Conservation (phyloP, 257 asterid genomes). For the Cordia subcordata region DNA sequence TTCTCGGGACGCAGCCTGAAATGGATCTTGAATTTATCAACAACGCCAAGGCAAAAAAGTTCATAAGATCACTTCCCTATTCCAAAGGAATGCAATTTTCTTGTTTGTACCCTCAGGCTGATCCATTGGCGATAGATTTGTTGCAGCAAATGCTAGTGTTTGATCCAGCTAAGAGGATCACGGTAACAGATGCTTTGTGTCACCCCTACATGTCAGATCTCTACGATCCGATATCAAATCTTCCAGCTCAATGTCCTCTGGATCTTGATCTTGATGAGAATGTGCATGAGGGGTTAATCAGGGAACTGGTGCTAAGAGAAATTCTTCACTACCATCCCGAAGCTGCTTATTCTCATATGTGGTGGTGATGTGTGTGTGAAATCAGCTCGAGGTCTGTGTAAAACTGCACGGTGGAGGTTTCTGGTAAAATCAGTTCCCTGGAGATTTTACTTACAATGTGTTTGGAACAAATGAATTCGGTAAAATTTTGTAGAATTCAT, state of each 20-base stretch:
- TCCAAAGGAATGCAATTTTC: slow-evolving; percentile 33
- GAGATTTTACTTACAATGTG: too few species aligned
- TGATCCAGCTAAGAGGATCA: slow-evolving; percentile 36
- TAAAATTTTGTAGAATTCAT: too few species aligned
- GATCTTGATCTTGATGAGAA: slow-evolving; percentile 34
- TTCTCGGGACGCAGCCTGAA: slow-evolving; percentile 36
- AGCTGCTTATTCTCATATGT: slow-evolving; percentile 11
- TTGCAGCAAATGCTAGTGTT: slow-evolving; percentile 33
- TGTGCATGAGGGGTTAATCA: slow-evolving; percentile 29
- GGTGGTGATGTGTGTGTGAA: background rate
- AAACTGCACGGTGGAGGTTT: too few species aligned
- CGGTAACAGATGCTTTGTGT: slow-evolving; percentile 36
- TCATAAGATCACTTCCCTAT: slow-evolving; percentile 31
- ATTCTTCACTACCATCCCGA: slow-evolving; percentile 32
- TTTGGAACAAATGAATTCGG: too few species aligned
- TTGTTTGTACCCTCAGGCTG: slow-evolving; percentile 38
- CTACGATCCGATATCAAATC: slow-evolving; percentile 28
- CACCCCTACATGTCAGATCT: slow-evolving; percentile 40
- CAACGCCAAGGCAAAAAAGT: slow-evolving; percentile 35
- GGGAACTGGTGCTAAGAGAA: slow-evolving; percentile 43
- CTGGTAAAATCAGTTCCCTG: too few species aligned
- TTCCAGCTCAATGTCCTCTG: slow-evolving; percentile 29
- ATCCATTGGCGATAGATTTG: slow-evolving; percentile 37
- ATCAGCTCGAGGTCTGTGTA: too few species aligned
- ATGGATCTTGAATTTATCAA: slow-evolving; percentile 34